Evolutionary conservation across 768 basidiomycete genomes (phyloP), one percentile per base, ranked within the genome.

Genomic region (Suillus plorans): DNA sequence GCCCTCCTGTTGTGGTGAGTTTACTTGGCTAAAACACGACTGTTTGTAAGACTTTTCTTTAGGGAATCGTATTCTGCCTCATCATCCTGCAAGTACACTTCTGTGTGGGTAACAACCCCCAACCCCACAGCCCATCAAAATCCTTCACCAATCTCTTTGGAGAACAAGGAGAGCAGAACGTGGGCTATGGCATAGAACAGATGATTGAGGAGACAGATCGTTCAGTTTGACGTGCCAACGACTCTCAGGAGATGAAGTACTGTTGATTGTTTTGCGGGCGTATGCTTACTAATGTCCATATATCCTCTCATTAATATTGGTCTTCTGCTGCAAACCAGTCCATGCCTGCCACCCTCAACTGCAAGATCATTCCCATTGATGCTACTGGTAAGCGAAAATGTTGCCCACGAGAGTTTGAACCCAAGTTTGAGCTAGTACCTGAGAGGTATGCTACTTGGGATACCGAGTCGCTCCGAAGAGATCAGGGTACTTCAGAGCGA

Each of bases 61-160:
- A 52, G 50, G 50, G 50, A 28, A 52, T 52, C 16, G 16, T 52
- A 31, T 52, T 52, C 50, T 52, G 50, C 28, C 50, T 52, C 16
- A 28, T 52, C 50, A 52, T 52, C 50, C 50, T 52, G 50, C 50
- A 52, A 52, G 50, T 52, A 31, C 50, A 52, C 50, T 52, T 52
- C 8, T 25, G 28, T 14, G 16, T 52, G 18, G 28, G 50, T 16
- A 18, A 18, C 28, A 52, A 28, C 14, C 3, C 28, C 28, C 28
- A 22, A 50, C 25, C 45, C 45, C n/a, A 10, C 12, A 13, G 22
- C 47, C 12, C 16, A 18, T 2, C 25, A 18, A 31, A 25, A 3
- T 1, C 12, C 25, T 50, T 53, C 28, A 20, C 52, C 28, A 5
- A 18, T 18, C 4, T 20, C 18, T 31, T 20, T 10, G 8, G 28